These are phyloP conservation scores for Hydnum rufescens DNA, from an alignment of 768 basidiomycete species.

Conservation along the genomic window DNA sequence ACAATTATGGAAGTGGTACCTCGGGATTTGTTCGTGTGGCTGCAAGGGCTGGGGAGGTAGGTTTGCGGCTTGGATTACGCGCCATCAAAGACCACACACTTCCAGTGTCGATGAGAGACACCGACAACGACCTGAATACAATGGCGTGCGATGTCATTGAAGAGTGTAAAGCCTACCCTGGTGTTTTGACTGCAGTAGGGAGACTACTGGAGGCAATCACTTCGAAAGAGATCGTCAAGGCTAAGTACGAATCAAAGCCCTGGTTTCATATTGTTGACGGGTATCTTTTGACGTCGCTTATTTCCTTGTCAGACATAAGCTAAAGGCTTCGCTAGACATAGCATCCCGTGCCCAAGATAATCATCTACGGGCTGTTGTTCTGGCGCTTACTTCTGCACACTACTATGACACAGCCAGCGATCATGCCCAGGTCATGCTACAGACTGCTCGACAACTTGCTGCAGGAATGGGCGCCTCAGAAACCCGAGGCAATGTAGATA, in stretches of 20 bases:
- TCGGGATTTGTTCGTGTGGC: conserved; percentile 26
- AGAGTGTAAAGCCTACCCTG: conserved; percentile 4
- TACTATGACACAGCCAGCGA: conserved; percentile 50
- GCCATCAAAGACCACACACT: background rate
- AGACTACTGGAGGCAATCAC: conserved; percentile 8
- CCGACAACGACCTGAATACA: conserved; percentile 10
- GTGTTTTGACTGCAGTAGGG: conserved; percentile 4
- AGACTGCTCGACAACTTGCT: conserved; percentile 47
- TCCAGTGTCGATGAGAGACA: background rate
- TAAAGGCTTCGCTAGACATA: conserved; percentile 39
- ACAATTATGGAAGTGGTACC: conserved; percentile 12
- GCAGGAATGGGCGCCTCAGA: conserved; percentile 42
- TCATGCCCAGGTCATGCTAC: conserved; percentile 47
- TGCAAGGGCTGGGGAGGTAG: conserved; percentile 33
- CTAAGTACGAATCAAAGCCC: conserved; percentile 27
- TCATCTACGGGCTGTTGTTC: conserved; percentile 46
- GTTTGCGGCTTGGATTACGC: conserved; percentile 29
- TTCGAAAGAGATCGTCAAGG: conserved; percentile 31
- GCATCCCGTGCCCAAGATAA: conserved; percentile 45
- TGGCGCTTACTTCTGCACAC: conserved; percentile 48
- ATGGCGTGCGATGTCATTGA: conserved; percentile 11
- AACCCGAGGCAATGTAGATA: conserved; percentile 6
- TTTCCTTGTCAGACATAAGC: conserved; percentile 26
- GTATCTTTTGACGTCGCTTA: conserved; percentile 8
- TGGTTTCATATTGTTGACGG: conserved; percentile 18